Base-by-base conservation (phyloP, 768 basidiomycete species). In the Sistotremastrum suecicum region DNA sequence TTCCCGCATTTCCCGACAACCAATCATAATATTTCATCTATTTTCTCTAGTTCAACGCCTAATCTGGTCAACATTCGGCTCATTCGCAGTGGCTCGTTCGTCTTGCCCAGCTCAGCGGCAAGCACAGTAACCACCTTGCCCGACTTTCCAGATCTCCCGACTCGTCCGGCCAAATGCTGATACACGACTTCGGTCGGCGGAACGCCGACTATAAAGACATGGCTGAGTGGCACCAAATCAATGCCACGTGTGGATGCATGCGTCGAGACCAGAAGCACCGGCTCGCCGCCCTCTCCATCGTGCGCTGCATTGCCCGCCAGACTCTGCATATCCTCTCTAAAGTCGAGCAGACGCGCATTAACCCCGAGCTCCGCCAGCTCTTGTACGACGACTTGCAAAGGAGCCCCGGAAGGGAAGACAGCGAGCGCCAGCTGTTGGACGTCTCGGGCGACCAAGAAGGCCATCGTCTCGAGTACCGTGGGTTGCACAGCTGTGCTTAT, bases 171-270 rank as follows among this genome's bases (percentile, higher is more conserved):
- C 37, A 78, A 62, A 54, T 87, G 84, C 51, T 78, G 49, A 57
- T 87, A 87, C 36, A 74, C 71, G 7, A 63, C 60, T 52, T 60
- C 63, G 32, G 66, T 70, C 48, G 72, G 70, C 5, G 75, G 71
- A 3, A 80, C 62, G 3, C 83, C 83, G 39, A 81, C 60, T 42
- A 85, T 64, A 58, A 88, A 85, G 12, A 87, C 83, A 56, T 86
- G 84, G 41, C 74, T 73, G 53, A 87, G 64, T 49, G 69, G 70
- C 7, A 77, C 78, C 43, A 87, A 60, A 62, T 88, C 83, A 42
- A 88, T 60, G 30, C 84, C 84, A 41, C 85, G 76, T 34, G 74
- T 75, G 12, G 78, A 78, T 11, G 82, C 80, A 28, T 74, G 63
- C 1, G 83, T 85, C 9, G 72, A 70, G 37, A 88, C 79, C 33